phyloP scores from a whole-genome alignment of 177 flowering plant genomes.

The Vitis hybrid region DNA sequence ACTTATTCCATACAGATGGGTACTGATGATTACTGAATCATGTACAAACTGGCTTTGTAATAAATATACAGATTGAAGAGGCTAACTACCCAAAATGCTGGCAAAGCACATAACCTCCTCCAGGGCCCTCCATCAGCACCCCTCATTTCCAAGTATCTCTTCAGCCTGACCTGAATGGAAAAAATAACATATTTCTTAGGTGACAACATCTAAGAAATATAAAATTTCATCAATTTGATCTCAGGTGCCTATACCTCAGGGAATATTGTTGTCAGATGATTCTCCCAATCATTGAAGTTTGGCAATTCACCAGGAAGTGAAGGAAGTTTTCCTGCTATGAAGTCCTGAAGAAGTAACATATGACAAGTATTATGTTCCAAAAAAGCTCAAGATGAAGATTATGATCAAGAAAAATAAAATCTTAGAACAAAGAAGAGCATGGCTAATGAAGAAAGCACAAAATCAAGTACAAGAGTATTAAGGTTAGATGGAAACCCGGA shows the following conservation, averaged over 20 bases:
- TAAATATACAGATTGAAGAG: background rate
- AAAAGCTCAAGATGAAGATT: constrained; percentile 1
- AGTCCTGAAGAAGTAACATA: constrained; percentile 56
- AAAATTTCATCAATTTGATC: constrained; percentile 2
- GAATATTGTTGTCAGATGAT: constrained; percentile 93
- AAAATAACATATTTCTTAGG: background rate
- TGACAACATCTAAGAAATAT: background rate
- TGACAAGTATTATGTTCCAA: constrained; percentile 1
- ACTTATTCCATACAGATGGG: background rate
- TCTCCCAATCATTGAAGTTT: constrained; percentile 93
- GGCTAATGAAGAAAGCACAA: constrained; percentile 3
- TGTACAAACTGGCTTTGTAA: background rate
- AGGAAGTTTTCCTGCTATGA: constrained; percentile 91
- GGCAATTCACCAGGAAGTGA: constrained; percentile 89
- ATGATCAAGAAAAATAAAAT: background rate
- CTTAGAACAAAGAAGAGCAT: background rate
- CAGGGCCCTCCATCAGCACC: constrained; percentile 99
- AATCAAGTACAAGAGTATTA: constrained; percentile 1
- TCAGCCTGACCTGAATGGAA: constrained; percentile 81
- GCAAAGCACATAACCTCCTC: constrained; percentile 96
- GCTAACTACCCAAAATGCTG: constrained; percentile 90
- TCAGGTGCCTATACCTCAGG: constrained; percentile 63
- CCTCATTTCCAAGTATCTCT: constrained; percentile 98
- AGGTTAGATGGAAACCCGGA: constrained; percentile 68
- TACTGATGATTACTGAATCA: background rate